phyloP scores from a whole-genome alignment of 2,329 filamentous ascomycete genomes.

The Trichothecium roseum region DNA sequence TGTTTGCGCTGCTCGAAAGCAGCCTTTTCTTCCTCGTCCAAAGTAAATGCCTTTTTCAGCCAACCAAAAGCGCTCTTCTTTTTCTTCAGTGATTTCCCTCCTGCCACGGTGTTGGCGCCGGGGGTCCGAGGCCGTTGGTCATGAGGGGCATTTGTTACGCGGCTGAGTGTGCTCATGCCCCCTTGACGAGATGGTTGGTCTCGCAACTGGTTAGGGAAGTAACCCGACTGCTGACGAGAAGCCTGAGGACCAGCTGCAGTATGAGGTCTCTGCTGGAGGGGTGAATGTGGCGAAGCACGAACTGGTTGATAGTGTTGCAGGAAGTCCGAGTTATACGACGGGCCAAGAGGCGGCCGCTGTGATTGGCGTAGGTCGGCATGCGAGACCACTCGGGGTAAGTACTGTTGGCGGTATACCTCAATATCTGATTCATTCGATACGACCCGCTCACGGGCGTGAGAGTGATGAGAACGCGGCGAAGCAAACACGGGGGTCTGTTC shows the following conservation, averaged over 20 bases:
- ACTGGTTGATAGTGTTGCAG: slow-evolving; percentile 50
- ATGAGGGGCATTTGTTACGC: slow-evolving; percentile 35
- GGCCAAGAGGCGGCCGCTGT: slow-evolving; percentile 14
- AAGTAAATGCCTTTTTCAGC: slow-evolving; percentile 57
- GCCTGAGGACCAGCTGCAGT: slow-evolving; percentile 23
- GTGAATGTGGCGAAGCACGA: slow-evolving; percentile 52
- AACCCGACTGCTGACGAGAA: slow-evolving; percentile 16
- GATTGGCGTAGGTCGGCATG: slow-evolving; percentile 26
- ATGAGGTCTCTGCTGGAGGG: slow-evolving; percentile 48
- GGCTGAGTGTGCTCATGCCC: slow-evolving; percentile 46
- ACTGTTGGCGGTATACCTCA: slow-evolving; percentile 1
- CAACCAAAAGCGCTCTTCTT: slow-evolving; percentile 59
- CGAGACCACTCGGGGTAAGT: slow-evolving; percentile 12
- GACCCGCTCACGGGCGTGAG: too few relatives aligned
- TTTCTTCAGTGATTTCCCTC: slow-evolving; percentile 44
- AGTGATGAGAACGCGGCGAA: slow-evolving; percentile 23
- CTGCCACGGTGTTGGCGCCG: slow-evolving; percentile 11
- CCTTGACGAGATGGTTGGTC: slow-evolving; percentile 43
- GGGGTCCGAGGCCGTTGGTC: slow-evolving; percentile 13
- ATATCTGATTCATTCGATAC: background rate
- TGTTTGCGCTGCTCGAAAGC: slow-evolving; percentile 47
- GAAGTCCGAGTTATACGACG: slow-evolving; percentile 40
- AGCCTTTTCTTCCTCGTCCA: slow-evolving; percentile 52
- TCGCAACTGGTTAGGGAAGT: slow-evolving; percentile 28
- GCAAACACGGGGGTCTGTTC: slow-evolving; percentile 12